A percentile compares a stretch with the other conserved stretches of the same genome.
These are phyloP conservation scores for Nitzschia sp. DNA, from an alignment of 108 stramenopile genomes.

Conservation along the genomic window DNA sequence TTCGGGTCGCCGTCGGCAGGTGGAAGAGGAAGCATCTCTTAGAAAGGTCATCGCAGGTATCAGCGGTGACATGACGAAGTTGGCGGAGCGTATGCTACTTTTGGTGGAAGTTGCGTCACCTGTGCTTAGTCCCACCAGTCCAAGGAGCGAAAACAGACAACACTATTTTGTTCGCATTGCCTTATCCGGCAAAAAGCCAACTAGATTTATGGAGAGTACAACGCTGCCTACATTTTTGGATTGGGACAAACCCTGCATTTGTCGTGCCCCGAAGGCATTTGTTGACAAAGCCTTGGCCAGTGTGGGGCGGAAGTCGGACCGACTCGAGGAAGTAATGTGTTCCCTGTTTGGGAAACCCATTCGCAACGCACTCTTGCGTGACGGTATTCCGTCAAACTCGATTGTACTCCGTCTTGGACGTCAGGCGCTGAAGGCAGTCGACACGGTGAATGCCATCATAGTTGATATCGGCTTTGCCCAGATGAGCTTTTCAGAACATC, in stretches of 20 bases:
- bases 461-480: conserved; percentile 49
- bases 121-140: not conserved
- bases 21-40: conserved; percentile 46
- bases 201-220: conserved; percentile 80
- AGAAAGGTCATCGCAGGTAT: conserved; percentile 47
- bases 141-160: not conserved
- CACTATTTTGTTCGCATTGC: conserved; percentile 59
- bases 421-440: conserved; percentile 11
- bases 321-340: conserved; percentile 53
- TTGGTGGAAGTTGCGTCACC: conserved; percentile 14
- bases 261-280: conserved; percentile 57
- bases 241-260: conserved; percentile 74
- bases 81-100: conserved; percentile 42
- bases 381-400: conserved; percentile 25
- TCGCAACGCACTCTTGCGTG: conserved; percentile 38
- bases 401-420: conserved; percentile 26
- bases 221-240: conserved; percentile 84
- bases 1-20: conserved; percentile 11
- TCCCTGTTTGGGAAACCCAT: conserved; percentile 52
- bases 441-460: conserved; percentile 36
- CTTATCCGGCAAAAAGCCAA: conserved; percentile 69
- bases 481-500: conserved; percentile 14
- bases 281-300: conserved; percentile 32
- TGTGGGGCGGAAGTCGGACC: conserved; percentile 18
- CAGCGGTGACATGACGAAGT: conserved; percentile 51